Conservation (phyloP, 805 yeast species). For the Nakazawaea laoshanensis region DNA sequence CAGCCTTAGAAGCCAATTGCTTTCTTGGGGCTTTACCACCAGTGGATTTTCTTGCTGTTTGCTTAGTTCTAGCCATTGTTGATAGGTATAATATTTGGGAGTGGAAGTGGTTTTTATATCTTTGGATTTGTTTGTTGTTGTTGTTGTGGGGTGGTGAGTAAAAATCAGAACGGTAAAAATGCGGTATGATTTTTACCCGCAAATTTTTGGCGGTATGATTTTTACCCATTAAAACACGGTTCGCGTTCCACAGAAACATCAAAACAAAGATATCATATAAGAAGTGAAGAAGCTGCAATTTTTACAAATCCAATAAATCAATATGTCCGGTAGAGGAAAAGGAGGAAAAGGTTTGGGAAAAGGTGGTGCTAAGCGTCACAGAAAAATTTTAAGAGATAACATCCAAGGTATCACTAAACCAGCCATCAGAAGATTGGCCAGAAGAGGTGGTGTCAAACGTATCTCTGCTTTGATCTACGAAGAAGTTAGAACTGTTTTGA, state of each 20-base stretch:
- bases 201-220: neutral
- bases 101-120: neutral
- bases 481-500: conserved; percentile 95
- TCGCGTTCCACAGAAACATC: neutral
- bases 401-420: conserved; percentile 99
- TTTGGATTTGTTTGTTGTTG: neutral
- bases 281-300: conserved; percentile 3
- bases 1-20: conserved; percentile 87
- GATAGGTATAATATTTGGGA: conserved; percentile 3
- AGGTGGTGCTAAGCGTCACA: conserved; percentile 99
- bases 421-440: conserved; percentile 99
- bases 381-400: conserved; percentile 99
- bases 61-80: conserved; percentile 86
- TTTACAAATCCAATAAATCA: conserved; percentile 19
- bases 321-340: conserved; percentile 99
- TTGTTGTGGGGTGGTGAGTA: neutral
- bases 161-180: neutral
- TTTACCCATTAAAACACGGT: neutral
- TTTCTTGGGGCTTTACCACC: conserved; percentile 97
- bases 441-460: conserved; percentile 99
- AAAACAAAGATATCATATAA: conserved; percentile 8
- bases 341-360: conserved; percentile 99
- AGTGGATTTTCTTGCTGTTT: conserved; percentile 90
- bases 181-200: neutral
- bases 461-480: conserved; percentile 97